These are phyloP conservation scores for Oryza meridionalis DNA, from an alignment of 176 grass and related monocot genomes.

Conservation along the genomic window DNA sequence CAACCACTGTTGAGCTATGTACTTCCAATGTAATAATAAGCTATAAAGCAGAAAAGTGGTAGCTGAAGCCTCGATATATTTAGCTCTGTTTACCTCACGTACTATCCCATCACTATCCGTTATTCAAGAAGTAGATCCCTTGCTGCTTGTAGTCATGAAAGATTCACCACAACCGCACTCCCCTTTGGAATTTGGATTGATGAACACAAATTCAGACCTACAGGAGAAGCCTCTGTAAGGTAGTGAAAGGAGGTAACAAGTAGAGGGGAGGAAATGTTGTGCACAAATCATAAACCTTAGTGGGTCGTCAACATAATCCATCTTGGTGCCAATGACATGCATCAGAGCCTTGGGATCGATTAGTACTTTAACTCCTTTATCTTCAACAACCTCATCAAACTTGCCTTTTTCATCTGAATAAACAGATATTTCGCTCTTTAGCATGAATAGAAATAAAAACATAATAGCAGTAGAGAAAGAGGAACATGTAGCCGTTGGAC, in stretches of 20 bases:
- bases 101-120: background rate
- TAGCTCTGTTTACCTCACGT: constrained; percentile 7
- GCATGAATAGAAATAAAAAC: background rate
- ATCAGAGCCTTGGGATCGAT: constrained; percentile 91
- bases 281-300: constrained; percentile 49
- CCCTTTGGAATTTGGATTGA: constrained; percentile 91
- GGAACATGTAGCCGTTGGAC: background rate
- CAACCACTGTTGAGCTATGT: background rate
- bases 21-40: background rate
- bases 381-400: constrained; percentile 85
- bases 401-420: constrained; percentile 84
- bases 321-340: constrained; percentile 95
- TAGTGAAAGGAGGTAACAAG: background rate
- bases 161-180: constrained; percentile 91
- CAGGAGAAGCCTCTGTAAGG: background rate
- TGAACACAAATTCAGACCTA: constrained; percentile 91
- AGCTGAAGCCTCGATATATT: constrained; percentile 7
- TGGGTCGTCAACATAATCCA: constrained; percentile 80
- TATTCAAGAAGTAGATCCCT: constrained; percentile 44
- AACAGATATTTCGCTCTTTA: background rate
- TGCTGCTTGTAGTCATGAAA: constrained; percentile 76
- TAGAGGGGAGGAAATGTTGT: background rate
- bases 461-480: background rate
- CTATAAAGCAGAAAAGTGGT: constrained; percentile 8
- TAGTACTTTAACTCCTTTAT: constrained; percentile 90